Base-by-base conservation (phyloP, 2,329 filamentous ascomycete genomes). In the Colletotrichum tropicicola region DNA sequence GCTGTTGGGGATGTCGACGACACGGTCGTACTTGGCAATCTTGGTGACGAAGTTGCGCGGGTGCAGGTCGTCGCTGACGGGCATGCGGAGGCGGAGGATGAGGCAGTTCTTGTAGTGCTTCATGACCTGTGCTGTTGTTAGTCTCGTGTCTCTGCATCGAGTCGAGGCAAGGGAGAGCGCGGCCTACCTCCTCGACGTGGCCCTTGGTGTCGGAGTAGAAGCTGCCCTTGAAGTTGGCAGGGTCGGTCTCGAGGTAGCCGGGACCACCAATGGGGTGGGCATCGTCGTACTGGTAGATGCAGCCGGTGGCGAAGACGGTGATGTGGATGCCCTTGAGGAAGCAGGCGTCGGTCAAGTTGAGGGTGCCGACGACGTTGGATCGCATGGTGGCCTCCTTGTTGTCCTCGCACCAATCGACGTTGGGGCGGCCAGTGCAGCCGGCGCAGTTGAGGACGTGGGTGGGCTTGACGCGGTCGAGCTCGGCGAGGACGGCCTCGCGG, bases 381-480 rank as follows among this genome's bases (percentile, higher is more conserved):
- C 88, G 83, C 73, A 91, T 85, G 6, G 89, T 91, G 59, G 86
- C 85, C 75, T 89, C 85, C 77, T 87, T 89, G 80, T 91, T 85
- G 72, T 89, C 87, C 78, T 92, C 89, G 71, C 89, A 91, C 88
- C 88, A 91, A 77, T 91, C 89, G 73, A 91, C 88, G 68, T 91
- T 91, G 67, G 89, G 89, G 23, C 87, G 82, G 52, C 89, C 89
- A 3, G 88, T 91, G 73, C 84, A 87, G 66, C 89, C 89, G 49
- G 89, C 89, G 65, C 85, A 87, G 75, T 91, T 91, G 53, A 91
- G 78, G 59, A 91, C 88, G 72, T 91, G 88, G 4, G 88, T 91
- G 21, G 89, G 89, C 75, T 86, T 85, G 74, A 89, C 77, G 53
- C 79, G 79, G 51, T 87, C 82, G 25, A 91, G 81, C 73, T 87